phyloP scores from a whole-genome alignment of 2,329 filamentous ascomycete genomes.

The Cytospora leucostoma region DNA sequence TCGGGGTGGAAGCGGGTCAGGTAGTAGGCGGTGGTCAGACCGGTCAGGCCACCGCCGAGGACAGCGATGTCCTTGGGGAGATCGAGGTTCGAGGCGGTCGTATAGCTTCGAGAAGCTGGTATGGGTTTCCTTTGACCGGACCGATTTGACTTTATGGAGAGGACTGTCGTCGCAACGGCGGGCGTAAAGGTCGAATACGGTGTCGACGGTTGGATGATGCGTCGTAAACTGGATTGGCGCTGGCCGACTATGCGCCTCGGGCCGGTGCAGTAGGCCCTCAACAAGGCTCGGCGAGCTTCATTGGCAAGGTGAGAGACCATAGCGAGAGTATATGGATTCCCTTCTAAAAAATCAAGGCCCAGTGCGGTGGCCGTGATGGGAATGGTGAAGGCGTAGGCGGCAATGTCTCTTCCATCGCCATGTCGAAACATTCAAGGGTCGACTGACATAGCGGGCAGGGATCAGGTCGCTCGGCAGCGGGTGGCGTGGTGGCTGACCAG shows the following conservation, averaged over 20 bases:
- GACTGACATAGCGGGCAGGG: neutral
- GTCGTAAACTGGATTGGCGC: neutral
- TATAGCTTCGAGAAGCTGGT: conserved; percentile 6
- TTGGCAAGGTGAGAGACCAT: conserved; percentile 24
- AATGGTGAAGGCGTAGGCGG: neutral
- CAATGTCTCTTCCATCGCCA: neutral
- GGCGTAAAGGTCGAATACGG: conserved; percentile 11
- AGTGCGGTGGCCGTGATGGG: neutral
- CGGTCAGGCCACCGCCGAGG: conserved; percentile 81
- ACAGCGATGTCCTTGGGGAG: conserved; percentile 57
- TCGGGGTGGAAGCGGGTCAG: conserved; percentile 66
- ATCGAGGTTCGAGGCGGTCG: conserved; percentile 1
- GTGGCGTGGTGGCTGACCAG: neutral
- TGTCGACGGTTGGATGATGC: neutral
- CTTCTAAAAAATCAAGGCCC: neutral
- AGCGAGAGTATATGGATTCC: conserved; percentile 2
- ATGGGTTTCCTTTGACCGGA: neutral
- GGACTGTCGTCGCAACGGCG: neutral
- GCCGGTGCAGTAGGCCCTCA: conserved; percentile 1
- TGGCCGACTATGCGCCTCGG: neutral
- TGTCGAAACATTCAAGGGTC: neutral
- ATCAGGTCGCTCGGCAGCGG: neutral
- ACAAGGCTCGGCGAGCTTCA: conserved; percentile 19
- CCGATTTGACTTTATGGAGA: neutral
- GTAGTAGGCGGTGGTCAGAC: conserved; percentile 77